A percentile compares a stretch with the other conserved stretches of the same genome.
Evolutionary conservation across 169 alveolate species (phyloP).

Genomic region (Neospora caninum): DNA sequence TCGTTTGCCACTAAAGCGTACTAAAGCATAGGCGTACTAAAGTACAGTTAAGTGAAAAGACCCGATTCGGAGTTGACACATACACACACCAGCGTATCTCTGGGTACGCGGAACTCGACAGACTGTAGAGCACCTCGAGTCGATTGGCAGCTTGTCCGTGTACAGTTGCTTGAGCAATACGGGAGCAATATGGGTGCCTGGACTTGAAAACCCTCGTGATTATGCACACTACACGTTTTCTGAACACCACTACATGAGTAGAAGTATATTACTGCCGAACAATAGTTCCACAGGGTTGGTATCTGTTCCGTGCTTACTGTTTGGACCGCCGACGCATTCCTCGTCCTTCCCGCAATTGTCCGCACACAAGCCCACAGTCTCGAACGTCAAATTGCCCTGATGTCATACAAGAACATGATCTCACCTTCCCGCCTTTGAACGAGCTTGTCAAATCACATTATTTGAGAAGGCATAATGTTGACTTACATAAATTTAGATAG

Average conservation of each 20-base stretch:
- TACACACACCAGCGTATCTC: no score
- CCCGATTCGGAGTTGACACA: neutral
- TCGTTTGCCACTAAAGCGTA: no score
- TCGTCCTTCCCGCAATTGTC: neutral
- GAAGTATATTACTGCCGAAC: no score
- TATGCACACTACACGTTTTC: neutral
- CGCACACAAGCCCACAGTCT: neutral
- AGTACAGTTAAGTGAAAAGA: neutral
- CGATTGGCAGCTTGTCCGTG: neutral
- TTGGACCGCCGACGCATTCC: neutral
- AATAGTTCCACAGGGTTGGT: neutral
- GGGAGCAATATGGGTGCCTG: neutral
- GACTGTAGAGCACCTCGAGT: neutral
- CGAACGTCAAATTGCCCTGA: neutral
- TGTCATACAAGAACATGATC: neutral
- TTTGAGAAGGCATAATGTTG: neutral
- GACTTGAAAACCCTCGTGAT: neutral
- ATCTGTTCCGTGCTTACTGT: neutral
- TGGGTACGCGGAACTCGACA: neutral
- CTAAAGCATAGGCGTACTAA: no score
- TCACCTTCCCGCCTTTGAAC: neutral
- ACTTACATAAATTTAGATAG: neutral
- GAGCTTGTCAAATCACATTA: neutral
- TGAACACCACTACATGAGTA: neutral
- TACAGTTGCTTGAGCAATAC: neutral